These are phyloP conservation scores for Talaromyces atroroseus DNA, from an alignment of 2,329 filamentous ascomycete species.

Conservation along the genomic window DNA sequence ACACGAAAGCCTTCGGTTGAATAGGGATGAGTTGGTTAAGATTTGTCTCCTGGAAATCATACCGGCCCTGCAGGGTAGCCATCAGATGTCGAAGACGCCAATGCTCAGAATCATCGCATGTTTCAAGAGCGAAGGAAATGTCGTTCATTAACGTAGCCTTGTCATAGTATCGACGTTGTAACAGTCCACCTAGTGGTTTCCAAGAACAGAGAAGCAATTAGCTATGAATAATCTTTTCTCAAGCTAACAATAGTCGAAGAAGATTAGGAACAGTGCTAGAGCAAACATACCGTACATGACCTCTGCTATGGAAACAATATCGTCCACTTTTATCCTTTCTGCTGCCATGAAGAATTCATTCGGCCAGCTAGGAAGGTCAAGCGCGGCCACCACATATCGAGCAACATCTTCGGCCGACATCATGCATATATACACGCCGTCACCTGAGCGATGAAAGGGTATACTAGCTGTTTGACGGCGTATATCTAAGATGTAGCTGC, in stretches of 20 bases:
- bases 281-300: constrained; percentile 38
- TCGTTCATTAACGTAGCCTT: constrained; percentile 20
- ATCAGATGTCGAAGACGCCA: constrained; percentile 54
- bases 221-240: background rate
- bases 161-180: constrained; percentile 22
- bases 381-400: constrained; percentile 61
- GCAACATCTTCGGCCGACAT: constrained; percentile 66
- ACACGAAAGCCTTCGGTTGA: constrained; percentile 47
- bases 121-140: constrained; percentile 21
- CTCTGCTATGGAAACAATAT: constrained; percentile 54
- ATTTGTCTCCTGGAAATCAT: constrained; percentile 57
- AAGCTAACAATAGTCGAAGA: constrained; percentile 13
- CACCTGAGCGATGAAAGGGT: constrained; percentile 48
- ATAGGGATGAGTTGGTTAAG: constrained; percentile 52
- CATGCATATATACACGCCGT: constrained; percentile 57
- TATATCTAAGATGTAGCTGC: constrained; percentile 63
- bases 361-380: constrained; percentile 63
- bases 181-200: constrained; percentile 16
- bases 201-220: no score
- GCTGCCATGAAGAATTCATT: constrained; percentile 63
- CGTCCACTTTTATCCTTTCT: constrained; percentile 57
- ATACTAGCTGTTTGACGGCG: constrained; percentile 55
- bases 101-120: constrained; percentile 34
- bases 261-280: background rate
- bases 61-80: constrained; percentile 63